Evolutionary conservation across 306 rosid species (phyloP), one percentile per base, ranked within the genome.

Genomic region (Hylodesmum podocarpum): DNA sequence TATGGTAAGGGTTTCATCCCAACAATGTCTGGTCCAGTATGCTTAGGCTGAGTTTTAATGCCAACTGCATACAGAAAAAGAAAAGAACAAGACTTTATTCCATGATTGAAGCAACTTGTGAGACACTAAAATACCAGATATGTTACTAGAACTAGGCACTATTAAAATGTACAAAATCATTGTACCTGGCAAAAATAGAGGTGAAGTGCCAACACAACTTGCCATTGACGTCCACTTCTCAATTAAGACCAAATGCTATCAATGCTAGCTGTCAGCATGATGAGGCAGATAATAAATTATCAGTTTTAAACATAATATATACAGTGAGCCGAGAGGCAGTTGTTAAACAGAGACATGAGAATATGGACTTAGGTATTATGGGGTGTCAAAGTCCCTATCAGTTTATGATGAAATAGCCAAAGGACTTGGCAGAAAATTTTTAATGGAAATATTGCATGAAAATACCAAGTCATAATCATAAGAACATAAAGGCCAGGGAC

Each of bases 171-270:
- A 8, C 8, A 62, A 80, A 46, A 70, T 33, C 15, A 16, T 29
- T 31, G 66, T 80, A 91, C 97, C 96, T 76, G 88, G 76, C 54
- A 87, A 81, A 29, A 79, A 62, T 69, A 66, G 82, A 50, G 86
- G 73, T 21, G 75, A 49, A 25, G 53, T 63, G 21, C 77, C 78
- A 75, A 82, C 80, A 46, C 79, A 46, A 70, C 59, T 88, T n/a
- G 78, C 81, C 70, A 85, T 75, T 25, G 81, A 25, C 15, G 59
- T 73, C 73, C 36, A 53, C 88, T 82, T 84, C 58, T 57, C 66
- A 12, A 55, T 16, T 79, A 69, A 2, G 59, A 70, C 5, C 18
- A n/a, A 34, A 73, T 53, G 28, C 46, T 73, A 49, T 72, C n/a
- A 62, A 53, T 11, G 43, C 21, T 39, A 57, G 67, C 80, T 73